These are phyloP conservation scores for Geotrichum klebahnii DNA, from an alignment of 1,139 yeast genomes.

Conservation along the genomic window DNA sequence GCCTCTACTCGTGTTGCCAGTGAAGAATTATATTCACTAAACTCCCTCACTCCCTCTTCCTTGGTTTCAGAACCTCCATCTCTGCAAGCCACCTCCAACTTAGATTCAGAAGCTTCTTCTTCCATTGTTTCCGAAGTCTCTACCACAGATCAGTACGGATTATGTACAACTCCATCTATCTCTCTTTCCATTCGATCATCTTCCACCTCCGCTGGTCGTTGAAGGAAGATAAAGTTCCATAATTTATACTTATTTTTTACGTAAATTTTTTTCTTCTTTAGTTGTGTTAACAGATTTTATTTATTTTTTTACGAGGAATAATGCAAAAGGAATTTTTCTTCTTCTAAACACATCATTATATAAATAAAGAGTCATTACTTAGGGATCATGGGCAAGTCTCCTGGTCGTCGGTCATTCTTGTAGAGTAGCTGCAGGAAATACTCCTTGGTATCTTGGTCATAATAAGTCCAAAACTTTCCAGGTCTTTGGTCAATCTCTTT, in stretches of 20 bases:
- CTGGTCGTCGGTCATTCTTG: conserved; percentile 28
- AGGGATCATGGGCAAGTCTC: background rate
- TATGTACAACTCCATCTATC: background rate
- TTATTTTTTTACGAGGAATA: no score
- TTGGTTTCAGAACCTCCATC: background rate
- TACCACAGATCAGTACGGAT: conserved; percentile 1
- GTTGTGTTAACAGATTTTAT: no score
- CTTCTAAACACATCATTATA: no score
- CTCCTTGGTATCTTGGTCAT: conserved; percentile 65
- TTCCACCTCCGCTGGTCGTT: no score
- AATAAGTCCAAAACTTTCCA: conserved; percentile 60
- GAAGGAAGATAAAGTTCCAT: background rate
- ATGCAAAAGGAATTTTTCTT: no score
- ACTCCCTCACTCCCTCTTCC: background rate
- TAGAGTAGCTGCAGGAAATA: conserved; percentile 67
- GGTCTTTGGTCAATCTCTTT: conserved; percentile 50
- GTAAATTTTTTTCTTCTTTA: no score
- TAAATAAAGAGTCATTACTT: background rate
- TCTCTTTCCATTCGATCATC: background rate
- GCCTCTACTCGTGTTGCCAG: no score
- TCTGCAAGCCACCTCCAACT: background rate
- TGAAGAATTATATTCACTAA: background rate
- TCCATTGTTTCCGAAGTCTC: conserved; percentile 10
- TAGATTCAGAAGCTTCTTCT: background rate
- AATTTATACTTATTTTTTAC: background rate